A percentile compares a stretch with the other conserved stretches of the same genome.
Evolutionary conservation across 805 yeast genomes (phyloP).

Genomic region (Wickerhamiella sorbophila): DNA sequence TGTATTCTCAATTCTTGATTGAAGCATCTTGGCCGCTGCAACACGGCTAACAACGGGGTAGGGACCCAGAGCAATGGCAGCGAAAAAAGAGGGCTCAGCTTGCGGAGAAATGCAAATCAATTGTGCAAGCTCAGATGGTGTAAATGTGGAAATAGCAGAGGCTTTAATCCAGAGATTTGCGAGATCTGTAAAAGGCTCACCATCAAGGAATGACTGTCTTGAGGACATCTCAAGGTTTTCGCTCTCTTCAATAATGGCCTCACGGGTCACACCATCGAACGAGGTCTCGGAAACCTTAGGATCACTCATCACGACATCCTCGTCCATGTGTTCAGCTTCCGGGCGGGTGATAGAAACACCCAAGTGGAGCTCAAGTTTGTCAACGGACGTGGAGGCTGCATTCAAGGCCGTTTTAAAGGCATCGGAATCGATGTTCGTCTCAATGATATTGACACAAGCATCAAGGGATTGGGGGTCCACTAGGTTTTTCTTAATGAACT

Average conservation of each 20-base stretch:
- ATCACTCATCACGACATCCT: background rate
- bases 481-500: background rate
- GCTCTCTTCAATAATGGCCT: conserved; percentile 10
- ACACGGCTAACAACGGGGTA: conserved; percentile 26
- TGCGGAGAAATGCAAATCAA: conserved; percentile 14
- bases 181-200: conserved; percentile 10
- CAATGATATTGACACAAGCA: conserved; percentile 9
- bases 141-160: conserved; percentile 6
- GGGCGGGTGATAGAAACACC: conserved; percentile 41
- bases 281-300: background rate
- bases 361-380: conserved; percentile 46
- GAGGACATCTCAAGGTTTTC: conserved; percentile 13
- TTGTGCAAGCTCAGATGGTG: conserved; percentile 10
- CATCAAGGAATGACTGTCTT: conserved; percentile 10
- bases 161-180: conserved; percentile 17
- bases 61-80: conserved; percentile 24
- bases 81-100: conserved; percentile 23
- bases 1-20: conserved; percentile 8
- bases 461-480: conserved; percentile 9
- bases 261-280: background rate
- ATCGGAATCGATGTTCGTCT: background rate
- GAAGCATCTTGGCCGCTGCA: conserved; percentile 19
- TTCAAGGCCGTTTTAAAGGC: conserved; percentile 1
- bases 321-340: conserved; percentile 3
- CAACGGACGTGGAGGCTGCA: conserved; percentile 20